phyloP scores from a whole-genome alignment of 164 flowering plant genomes.

The Stephania cephalantha region DNA sequence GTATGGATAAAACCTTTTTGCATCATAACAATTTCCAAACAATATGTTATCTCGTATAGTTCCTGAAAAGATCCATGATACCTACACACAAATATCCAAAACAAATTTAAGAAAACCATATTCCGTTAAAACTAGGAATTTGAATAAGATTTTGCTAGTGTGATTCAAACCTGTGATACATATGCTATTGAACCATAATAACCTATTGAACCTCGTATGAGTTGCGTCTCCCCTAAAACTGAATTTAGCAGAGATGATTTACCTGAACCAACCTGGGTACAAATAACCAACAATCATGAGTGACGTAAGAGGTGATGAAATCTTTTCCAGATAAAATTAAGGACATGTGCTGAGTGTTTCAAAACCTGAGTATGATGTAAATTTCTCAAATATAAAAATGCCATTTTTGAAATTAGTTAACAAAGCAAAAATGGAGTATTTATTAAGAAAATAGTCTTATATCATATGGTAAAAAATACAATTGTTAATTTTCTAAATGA shows the following conservation, averaged over 20 bases:
- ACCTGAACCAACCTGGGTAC: slow-evolving; percentile 87
- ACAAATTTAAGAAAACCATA: slow-evolving; percentile 11
- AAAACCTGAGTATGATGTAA: too few species aligned
- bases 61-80: slow-evolving; percentile 92
- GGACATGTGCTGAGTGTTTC: too few species aligned
- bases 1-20: slow-evolving; percentile 40
- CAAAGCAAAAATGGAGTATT: too few species aligned
- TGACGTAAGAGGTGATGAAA: background rate
- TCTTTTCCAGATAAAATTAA: background rate
- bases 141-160: slow-evolving; percentile 1
- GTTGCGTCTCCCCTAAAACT: slow-evolving; percentile 66
- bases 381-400: too few species aligned
- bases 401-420: too few species aligned
- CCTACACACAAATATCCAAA: slow-evolving; percentile 35
- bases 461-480: too few species aligned
- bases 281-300: slow-evolving; percentile 13
- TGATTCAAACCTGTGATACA: slow-evolving; percentile 69
- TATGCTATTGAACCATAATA: slow-evolving; percentile 66
- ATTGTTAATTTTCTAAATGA: too few species aligned
- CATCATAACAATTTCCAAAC: slow-evolving; percentile 61
- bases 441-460: too few species aligned
- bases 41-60: slow-evolving; percentile 81
- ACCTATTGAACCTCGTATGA: slow-evolving; percentile 47
- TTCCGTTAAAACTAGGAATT: background rate
- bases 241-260: slow-evolving; percentile 84